Conservation (phyloP, 148 eudicot species). For the Camellia sinensis region DNA sequence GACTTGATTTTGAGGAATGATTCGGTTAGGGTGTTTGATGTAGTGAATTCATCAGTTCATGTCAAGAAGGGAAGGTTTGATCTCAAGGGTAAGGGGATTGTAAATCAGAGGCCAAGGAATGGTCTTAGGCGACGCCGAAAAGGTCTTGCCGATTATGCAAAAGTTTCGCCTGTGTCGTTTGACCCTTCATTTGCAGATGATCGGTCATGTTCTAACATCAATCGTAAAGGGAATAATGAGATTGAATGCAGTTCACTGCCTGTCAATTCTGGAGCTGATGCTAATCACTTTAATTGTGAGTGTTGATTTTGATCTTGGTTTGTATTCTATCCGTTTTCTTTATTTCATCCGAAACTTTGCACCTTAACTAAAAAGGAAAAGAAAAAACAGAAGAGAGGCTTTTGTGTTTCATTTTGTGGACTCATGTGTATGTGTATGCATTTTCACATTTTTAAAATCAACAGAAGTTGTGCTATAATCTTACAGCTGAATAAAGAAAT, state of each 20-base stretch:
- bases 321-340: too few relatives aligned
- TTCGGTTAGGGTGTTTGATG: constrained; percentile 1
- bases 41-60: not conserved
- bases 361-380: not conserved
- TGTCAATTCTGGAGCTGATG: constrained; percentile 22
- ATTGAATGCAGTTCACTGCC: constrained; percentile 22
- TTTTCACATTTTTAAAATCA: too few relatives aligned
- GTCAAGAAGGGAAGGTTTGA: constrained; percentile 36
- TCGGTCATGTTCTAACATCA: constrained; percentile 29
- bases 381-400: not conserved
- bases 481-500: too few relatives aligned
- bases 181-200: constrained; percentile 26
- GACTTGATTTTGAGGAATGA: constrained; percentile 29
- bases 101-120: constrained; percentile 42
- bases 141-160: constrained; percentile 37
- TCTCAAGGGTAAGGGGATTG: constrained; percentile 49
- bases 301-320: not conserved
- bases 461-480: too few relatives aligned
- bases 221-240: constrained; percentile 23
- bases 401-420: not conserved
- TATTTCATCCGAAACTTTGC: not conserved
- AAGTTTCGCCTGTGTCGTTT: constrained; percentile 32
- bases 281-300: constrained; percentile 25
- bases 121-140: constrained; percentile 48
- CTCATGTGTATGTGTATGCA: not conserved